Evolutionary conservation across 2,329 filamentous ascomycete species (phyloP).

Genomic region (Xylariales sp.): DNA sequence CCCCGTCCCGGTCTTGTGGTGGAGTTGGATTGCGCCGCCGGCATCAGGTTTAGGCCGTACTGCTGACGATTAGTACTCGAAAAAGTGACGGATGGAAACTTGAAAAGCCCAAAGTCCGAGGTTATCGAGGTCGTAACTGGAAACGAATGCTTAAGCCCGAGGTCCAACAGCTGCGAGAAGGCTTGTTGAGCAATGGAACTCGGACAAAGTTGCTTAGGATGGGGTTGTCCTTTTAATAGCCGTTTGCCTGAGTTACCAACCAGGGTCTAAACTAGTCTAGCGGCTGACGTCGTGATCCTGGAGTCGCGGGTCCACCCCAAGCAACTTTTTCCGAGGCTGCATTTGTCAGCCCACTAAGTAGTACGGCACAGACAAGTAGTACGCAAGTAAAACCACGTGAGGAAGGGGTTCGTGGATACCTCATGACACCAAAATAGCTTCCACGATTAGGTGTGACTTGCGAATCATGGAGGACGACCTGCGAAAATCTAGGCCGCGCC

Average conservation of each 20-base stretch:
- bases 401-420: neutral
- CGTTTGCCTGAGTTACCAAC: neutral
- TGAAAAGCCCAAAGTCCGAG: neutral
- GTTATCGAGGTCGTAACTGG: neutral
- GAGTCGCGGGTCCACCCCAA: conserved; percentile 26
- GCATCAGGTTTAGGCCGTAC: neutral
- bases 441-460: neutral
- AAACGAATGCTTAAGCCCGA: conserved; percentile 19
- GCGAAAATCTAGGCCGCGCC: neutral
- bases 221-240: conserved; percentile 30
- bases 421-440: neutral
- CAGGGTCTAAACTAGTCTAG: neutral
- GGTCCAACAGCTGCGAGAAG: neutral
- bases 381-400: neutral
- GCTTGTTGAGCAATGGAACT: conserved; percentile 1
- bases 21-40: conserved; percentile 1
- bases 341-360: conserved; percentile 30
- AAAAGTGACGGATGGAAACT: conserved; percentile 5
- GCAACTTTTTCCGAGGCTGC: conserved; percentile 39
- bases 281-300: conserved; percentile 5
- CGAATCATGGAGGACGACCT: neutral
- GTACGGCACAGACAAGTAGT: neutral
- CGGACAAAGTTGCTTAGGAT: conserved; percentile 36
- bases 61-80: neutral
- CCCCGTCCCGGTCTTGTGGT: conserved; percentile 26